Evolutionary conservation across 495 filamentous ascomycete genomes (phyloP).

Genomic region (Cercophora newfieldiana): DNA sequence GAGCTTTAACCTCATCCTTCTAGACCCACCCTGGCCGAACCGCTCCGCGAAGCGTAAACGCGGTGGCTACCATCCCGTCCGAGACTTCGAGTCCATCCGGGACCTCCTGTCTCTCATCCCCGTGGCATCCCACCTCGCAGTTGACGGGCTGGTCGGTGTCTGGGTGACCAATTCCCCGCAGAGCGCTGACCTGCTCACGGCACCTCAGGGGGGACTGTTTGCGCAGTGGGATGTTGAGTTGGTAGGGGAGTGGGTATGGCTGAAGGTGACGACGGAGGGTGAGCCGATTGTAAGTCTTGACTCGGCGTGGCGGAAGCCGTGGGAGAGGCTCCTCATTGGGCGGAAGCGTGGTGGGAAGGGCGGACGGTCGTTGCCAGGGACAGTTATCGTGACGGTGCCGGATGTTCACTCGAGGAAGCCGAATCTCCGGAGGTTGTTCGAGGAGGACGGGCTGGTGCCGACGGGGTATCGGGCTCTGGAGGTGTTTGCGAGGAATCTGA

Average conservation of each 20-base stretch:
- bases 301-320: slow-evolving; percentile 76
- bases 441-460: slow-evolving; percentile 38
- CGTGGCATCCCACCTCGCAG: slow-evolving; percentile 55
- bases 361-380: slow-evolving; percentile 13
- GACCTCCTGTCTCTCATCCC: slow-evolving; percentile 53
- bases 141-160: slow-evolving; percentile 63
- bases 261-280: slow-evolving; percentile 75
- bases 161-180: slow-evolving; percentile 86
- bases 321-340: slow-evolving; percentile 79
- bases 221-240: slow-evolving; percentile 61
- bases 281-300: slow-evolving; percentile 70
- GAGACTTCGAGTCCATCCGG: slow-evolving; percentile 38
- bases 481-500: slow-evolving; percentile 84
- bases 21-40: slow-evolving; percentile 96
- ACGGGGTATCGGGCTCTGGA: slow-evolving; percentile 67
- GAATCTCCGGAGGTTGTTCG: slow-evolving; percentile 48
- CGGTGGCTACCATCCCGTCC: slow-evolving; percentile 56
- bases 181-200: slow-evolving; percentile 57
- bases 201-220: slow-evolving; percentile 52
- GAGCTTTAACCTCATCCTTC: slow-evolving; percentile 72
- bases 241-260: slow-evolving; percentile 87
- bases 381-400: slow-evolving; percentile 74
- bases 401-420: slow-evolving; percentile 94
- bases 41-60: slow-evolving; percentile 73
- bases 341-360: slow-evolving; percentile 34